phyloP scores from a whole-genome alignment of 2,329 filamentous ascomycete genomes.

The Diaporthe nobilis region DNA sequence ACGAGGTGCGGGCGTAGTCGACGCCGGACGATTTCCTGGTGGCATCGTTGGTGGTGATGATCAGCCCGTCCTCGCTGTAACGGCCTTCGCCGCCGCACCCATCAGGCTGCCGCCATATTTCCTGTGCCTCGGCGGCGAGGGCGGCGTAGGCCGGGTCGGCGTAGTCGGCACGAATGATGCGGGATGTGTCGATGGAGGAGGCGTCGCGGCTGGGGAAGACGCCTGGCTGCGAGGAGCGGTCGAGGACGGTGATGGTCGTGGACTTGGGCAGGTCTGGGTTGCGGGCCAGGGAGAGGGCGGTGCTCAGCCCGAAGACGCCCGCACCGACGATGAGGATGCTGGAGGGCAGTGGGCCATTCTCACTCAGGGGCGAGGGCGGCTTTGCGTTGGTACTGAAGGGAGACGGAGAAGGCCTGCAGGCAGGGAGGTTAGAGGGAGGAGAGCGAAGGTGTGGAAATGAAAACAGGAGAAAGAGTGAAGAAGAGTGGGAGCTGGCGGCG shows the following conservation, averaged over 20 bases:
- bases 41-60: conserved; percentile 72
- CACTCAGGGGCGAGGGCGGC: conserved; percentile 17
- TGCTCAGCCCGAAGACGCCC: conserved; percentile 73
- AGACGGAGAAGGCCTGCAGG: conserved; percentile 35
- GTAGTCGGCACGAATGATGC: conserved; percentile 83
- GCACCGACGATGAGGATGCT: conserved; percentile 78
- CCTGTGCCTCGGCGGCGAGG: conserved; percentile 79
- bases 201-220: conserved; percentile 74
- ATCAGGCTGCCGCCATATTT: conserved; percentile 73
- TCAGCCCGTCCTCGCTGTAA: conserved; percentile 79
- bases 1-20: conserved; percentile 72
- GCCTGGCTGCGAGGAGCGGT: conserved; percentile 58
- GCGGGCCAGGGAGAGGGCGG: conserved; percentile 77
- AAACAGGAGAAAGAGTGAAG: not conserved
- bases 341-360: conserved; percentile 49
- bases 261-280: conserved; percentile 67
- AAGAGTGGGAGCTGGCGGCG: conserved; percentile 34
- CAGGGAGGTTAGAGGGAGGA: not conserved
- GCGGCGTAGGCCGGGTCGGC: conserved; percentile 82
- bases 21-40: conserved; percentile 58
- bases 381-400: conserved; percentile 39
- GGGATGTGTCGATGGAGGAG: conserved; percentile 73
- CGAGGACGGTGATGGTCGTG: conserved; percentile 70
- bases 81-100: conserved; percentile 74
- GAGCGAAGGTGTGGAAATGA: not conserved